Conservation (phyloP, 495 filamentous ascomycete species). For the Aspergillus sclerotioniger region DNA sequence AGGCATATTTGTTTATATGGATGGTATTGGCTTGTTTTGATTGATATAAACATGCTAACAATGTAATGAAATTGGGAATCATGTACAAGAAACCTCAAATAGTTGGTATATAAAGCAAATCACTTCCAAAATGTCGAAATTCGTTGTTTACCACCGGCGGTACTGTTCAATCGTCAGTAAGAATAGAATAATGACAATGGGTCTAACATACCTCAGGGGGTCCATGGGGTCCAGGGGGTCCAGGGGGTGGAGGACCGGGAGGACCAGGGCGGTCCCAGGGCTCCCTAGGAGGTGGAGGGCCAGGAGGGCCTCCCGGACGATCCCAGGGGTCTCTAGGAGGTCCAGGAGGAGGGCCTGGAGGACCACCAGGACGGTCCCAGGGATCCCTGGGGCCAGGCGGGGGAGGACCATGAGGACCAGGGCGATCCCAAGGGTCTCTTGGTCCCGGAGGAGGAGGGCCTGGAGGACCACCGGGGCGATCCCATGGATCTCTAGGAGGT, state of each 20-base stretch:
- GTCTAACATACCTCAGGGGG: neutral
- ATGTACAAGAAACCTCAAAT: neutral
- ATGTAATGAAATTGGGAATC: neutral
- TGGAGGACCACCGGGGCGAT: neutral
- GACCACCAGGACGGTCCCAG: neutral
- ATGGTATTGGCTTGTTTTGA: neutral
- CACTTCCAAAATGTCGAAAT: neutral
- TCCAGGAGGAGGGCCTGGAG: neutral
- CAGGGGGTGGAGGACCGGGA: neutral
- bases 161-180: neutral
- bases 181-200: neutral
- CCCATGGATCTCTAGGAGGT: neutral
- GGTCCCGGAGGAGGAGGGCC: neutral
- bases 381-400: neutral
- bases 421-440: neutral
- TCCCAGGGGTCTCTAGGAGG: neutral
- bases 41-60: neutral
- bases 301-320: neutral
- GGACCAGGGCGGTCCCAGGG: neutral
- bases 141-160: neutral
- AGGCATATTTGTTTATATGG: neutral
- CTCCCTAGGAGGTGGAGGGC: neutral
- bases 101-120: neutral
- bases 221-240: neutral
- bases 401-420: neutral